A percentile compares a stretch with the other conserved stretches of the same genome.
These are phyloP conservation scores for Aegle marmelos DNA, from an alignment of 345 rosid genomes.

Conservation along the genomic window DNA sequence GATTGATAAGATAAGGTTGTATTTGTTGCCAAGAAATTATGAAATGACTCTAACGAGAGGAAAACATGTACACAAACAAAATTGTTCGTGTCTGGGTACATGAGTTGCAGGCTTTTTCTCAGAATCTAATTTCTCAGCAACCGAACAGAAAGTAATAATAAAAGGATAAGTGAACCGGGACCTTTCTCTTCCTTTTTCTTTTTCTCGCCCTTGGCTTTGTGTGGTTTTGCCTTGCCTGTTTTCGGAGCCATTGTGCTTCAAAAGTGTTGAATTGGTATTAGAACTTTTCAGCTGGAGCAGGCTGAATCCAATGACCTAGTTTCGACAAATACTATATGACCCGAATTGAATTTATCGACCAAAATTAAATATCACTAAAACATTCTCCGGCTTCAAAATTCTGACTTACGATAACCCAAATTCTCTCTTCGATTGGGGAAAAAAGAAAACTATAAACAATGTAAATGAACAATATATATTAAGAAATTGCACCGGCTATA, in stretches of 20 bases:
- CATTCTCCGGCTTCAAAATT: slow-evolving; percentile 7
- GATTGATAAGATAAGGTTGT: neutral
- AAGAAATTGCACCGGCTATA: neutral
- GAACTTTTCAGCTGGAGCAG: neutral
- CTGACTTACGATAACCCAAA: slow-evolving; percentile 2
- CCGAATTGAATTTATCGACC: slow-evolving; percentile 27
- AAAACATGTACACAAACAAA: neutral
- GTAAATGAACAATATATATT: neutral
- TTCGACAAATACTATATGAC: slow-evolving; percentile 18
- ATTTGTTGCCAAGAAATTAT: neutral
- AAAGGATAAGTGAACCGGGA: neutral
- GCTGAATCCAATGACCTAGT: neutral
- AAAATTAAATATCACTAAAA: neutral
- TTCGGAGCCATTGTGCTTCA: slow-evolving; percentile 75
- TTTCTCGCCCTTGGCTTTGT: slow-evolving; percentile 74
- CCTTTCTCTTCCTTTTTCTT: slow-evolving; percentile 93
- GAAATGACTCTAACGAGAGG: neutral
- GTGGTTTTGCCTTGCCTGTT: slow-evolving; percentile 71
- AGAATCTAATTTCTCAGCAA: neutral
- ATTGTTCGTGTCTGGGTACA: neutral
- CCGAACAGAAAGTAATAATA: neutral
- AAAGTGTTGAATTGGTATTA: neutral
- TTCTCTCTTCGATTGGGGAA: neutral
- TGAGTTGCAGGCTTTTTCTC: neutral
- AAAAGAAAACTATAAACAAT: neutral